These are phyloP conservation scores for Ephemerocybe angulata DNA, from an alignment of 768 basidiomycete genomes.

Conservation along the genomic window DNA sequence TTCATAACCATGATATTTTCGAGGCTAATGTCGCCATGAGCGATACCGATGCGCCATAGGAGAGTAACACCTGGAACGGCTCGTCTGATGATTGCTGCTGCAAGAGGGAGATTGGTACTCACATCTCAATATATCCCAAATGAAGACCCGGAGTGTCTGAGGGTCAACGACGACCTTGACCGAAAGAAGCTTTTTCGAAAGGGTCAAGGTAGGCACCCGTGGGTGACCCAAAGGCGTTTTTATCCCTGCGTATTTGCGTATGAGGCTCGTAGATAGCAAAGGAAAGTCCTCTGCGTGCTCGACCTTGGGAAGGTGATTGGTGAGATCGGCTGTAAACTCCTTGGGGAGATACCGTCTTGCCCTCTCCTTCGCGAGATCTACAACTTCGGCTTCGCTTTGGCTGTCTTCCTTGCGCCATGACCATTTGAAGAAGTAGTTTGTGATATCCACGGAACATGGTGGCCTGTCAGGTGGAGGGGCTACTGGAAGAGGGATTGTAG, in stretches of 20 bases:
- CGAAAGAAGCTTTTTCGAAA: not conserved
- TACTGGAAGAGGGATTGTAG: not conserved
- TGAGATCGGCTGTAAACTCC: not conserved
- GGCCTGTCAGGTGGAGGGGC: not conserved
- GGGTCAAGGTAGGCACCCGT: not conserved
- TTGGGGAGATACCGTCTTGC: not conserved
- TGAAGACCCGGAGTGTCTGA: not conserved
- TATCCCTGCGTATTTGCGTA: slow-evolving; percentile 5
- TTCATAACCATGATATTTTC: slow-evolving; percentile 10
- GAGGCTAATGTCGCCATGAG: slow-evolving; percentile 9
- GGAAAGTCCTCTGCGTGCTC: not conserved
- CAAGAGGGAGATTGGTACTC: not conserved
- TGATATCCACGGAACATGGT: no score
- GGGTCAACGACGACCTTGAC: not conserved
- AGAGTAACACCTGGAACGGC: slow-evolving; percentile 6
- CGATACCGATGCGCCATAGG: slow-evolving; percentile 11
- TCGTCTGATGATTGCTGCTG: not conserved
- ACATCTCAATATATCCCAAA: slow-evolving; percentile 4
- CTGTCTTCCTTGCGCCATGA: slow-evolving; percentile 11
- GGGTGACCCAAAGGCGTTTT: not conserved
- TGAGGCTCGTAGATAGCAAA: not conserved
- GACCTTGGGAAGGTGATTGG: slow-evolving; percentile 7
- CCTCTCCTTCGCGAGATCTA: not conserved
- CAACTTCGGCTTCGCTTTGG: not conserved
- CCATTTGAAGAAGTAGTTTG: slow-evolving; percentile 6